A percentile compares a stretch with the other conserved stretches of the same genome.
Conservation (phyloP, 116 monocot genomes). For the Posidonia oceanica region DNA sequence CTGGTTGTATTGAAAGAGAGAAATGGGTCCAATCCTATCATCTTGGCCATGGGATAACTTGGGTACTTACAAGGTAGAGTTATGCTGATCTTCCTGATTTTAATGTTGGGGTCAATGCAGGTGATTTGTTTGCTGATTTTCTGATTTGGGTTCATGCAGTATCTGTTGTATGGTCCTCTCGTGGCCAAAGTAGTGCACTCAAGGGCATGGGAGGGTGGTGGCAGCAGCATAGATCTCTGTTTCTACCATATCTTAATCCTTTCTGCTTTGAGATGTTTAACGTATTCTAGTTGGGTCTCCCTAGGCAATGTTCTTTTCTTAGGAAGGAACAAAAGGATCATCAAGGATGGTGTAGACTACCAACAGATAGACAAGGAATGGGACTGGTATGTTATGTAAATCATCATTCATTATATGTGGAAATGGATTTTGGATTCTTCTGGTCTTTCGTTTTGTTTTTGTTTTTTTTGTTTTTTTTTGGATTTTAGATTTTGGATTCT, state of each 20-base stretch:
- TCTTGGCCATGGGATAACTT: constrained; percentile 83
- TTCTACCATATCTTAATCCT: constrained; percentile 36
- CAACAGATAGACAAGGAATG: constrained; percentile 87
- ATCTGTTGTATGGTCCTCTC: constrained; percentile 70
- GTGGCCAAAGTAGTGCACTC: constrained; percentile 40
- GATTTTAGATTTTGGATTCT: background rate
- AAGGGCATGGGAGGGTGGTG: constrained; percentile 22
- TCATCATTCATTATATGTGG: background rate
- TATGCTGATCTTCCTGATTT: too few relatives aligned
- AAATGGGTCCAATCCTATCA: constrained; percentile 36
- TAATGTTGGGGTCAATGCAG: background rate
- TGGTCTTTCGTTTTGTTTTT: background rate
- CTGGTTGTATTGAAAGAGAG: background rate
- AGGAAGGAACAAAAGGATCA: constrained; percentile 47
- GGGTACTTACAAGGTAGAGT: constrained; percentile 65
- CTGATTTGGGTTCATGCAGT: constrained; percentile 32
- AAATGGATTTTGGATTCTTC: too few relatives aligned
- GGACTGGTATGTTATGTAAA: constrained; percentile 45
- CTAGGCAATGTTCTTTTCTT: constrained; percentile 69
- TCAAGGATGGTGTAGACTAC: constrained; percentile 67
- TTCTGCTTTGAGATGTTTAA: constrained; percentile 31
- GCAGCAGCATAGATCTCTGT: constrained; percentile 15
- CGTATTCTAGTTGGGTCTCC: constrained; percentile 47
- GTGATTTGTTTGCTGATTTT: background rate
- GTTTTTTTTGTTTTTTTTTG: background rate